Percentiles rank a stretch among this genome's conserved stretches.
Evolutionary conservation across 805 yeast species (phyloP).

Genomic region (Suhomyces canberraensis): DNA sequence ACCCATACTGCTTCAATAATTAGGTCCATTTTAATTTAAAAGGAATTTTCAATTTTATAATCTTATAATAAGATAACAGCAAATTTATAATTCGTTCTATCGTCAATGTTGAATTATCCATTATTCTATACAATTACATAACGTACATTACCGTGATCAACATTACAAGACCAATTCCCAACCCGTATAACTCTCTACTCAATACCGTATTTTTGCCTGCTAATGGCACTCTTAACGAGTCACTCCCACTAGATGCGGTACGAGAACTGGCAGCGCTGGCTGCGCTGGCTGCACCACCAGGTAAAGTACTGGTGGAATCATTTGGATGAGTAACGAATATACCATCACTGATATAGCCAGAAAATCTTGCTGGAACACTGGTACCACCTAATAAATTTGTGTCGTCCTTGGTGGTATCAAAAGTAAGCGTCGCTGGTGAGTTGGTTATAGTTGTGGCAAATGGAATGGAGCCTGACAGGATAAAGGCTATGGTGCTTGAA

Average conservation of each 20-base stretch:
- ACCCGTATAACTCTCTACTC: no score
- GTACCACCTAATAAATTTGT: not conserved
- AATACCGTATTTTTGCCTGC: no score
- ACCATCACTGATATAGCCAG: conserved; percentile 4
- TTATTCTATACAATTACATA: no score
- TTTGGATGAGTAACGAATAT: conserved; percentile 1
- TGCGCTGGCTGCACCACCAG: conserved; percentile 5
- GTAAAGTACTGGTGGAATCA: conserved; percentile 1
- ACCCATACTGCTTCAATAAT: no score
- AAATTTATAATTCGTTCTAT: no score
- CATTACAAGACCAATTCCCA: no score
- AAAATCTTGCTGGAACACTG: conserved; percentile 1
- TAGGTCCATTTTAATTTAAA: no score
- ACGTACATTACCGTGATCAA: no score
- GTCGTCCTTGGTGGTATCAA: conserved; percentile 7
- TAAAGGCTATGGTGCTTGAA: conserved; percentile 16
- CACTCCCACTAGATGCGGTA: not conserved
- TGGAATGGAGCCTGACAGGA: conserved; percentile 47
- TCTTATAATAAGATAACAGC: no score
- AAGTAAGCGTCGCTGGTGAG: conserved; percentile 11
- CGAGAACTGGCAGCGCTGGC: not conserved
- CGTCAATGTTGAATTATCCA: no score
- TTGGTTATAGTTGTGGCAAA: conserved; percentile 36
- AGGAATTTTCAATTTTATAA: no score
- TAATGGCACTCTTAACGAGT: no score